A percentile compares a stretch with the other conserved stretches of the same genome.
These are phyloP conservation scores for Penicillium subrubescens DNA, from an alignment of 495 filamentous ascomycete species.

Conservation along the genomic window DNA sequence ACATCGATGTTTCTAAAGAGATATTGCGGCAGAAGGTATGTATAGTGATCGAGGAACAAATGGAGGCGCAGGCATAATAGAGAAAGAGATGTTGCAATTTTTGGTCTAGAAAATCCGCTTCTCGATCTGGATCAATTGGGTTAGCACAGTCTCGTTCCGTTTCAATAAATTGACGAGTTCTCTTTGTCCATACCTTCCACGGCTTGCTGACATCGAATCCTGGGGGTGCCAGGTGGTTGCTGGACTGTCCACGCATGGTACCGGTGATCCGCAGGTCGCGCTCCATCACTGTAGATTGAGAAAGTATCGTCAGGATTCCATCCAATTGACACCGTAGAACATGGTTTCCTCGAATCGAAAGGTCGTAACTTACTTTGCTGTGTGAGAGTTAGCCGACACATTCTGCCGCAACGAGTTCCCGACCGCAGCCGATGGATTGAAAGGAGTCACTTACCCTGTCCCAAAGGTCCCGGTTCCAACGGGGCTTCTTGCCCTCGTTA, in stretches of 20 bases:
- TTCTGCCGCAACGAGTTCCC: conserved; percentile 24
- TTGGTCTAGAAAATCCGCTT: conserved; percentile 43
- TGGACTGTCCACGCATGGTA: conserved; percentile 78
- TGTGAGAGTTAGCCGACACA: conserved; percentile 40
- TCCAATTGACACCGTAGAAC: neutral
- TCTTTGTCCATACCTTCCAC: conserved; percentile 71
- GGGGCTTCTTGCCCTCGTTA: conserved; percentile 84
- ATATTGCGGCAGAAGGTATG: conserved; percentile 32
- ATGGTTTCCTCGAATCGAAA: neutral
- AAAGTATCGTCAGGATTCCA: conserved; percentile 18
- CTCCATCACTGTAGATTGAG: conserved; percentile 80
- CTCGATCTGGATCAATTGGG: conserved; percentile 32
- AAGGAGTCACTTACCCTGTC: conserved; percentile 69
- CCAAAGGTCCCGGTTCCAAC: conserved; percentile 89
- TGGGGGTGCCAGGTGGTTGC: conserved; percentile 73
- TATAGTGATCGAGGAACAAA: conserved; percentile 25
- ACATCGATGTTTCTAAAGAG: conserved; percentile 28
- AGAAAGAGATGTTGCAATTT: conserved; percentile 30
- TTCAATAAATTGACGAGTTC: neutral
- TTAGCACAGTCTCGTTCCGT: neutral
- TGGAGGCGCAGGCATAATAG: conserved; percentile 27
- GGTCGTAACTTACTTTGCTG: conserved; percentile 71
- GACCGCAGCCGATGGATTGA: conserved; percentile 34
- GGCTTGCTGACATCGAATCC: conserved; percentile 95
- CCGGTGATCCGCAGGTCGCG: conserved; percentile 90